These are phyloP conservation scores for Candida sp. DNA, from an alignment of 1,139 yeast species.

Conservation along the genomic window DNA sequence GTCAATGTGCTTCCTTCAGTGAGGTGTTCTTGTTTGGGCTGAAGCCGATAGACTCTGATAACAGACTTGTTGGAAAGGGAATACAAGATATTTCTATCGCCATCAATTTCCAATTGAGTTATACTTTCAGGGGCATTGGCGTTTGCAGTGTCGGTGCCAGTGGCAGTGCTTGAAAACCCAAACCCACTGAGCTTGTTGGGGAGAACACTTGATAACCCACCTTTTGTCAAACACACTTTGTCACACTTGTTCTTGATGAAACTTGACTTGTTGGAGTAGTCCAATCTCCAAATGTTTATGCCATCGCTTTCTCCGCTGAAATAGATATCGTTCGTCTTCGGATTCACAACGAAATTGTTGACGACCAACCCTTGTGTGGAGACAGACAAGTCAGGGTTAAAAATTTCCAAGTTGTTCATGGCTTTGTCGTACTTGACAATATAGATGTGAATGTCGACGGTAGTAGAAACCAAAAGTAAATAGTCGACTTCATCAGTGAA, in stretches of 20 bases:
- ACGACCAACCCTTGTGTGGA: slow-evolving; percentile 81
- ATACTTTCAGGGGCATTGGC: slow-evolving; percentile 56
- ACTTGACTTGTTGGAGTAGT: slow-evolving; percentile 83
- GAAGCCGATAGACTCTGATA: slow-evolving; percentile 77
- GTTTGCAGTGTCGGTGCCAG: slow-evolving; percentile 5
- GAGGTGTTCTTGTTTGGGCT: slow-evolving; percentile 39
- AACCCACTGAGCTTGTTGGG: slow-evolving; percentile 56
- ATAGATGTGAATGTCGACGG: slow-evolving; percentile 75
- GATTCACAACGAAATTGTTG: slow-evolving; percentile 61
- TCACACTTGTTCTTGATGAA: slow-evolving; percentile 89
- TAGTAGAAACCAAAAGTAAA: slow-evolving; percentile 78
- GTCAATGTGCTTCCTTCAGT: slow-evolving; percentile 43
- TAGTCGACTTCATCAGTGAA: slow-evolving; percentile 81
- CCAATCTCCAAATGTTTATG: slow-evolving; percentile 83
- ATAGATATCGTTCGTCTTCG: slow-evolving; percentile 76
- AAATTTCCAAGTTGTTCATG: slow-evolving; percentile 65
- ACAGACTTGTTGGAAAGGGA: slow-evolving; percentile 83
- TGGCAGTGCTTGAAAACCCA: slow-evolving; percentile 18
- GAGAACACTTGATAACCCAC: slow-evolving; percentile 62
- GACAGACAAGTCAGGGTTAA: slow-evolving; percentile 83
- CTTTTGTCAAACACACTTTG: slow-evolving; percentile 78
- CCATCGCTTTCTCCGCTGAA: slow-evolving; percentile 84
- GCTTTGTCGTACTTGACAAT: slow-evolving; percentile 65
- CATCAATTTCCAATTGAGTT: slow-evolving; percentile 71
- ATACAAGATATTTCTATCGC: slow-evolving; percentile 76